Percentiles rank a stretch among this genome's conserved stretches.
Evolutionary conservation across 2,329 filamentous ascomycete species (phyloP).

Genomic region (Fusarium sarcochroum): DNA sequence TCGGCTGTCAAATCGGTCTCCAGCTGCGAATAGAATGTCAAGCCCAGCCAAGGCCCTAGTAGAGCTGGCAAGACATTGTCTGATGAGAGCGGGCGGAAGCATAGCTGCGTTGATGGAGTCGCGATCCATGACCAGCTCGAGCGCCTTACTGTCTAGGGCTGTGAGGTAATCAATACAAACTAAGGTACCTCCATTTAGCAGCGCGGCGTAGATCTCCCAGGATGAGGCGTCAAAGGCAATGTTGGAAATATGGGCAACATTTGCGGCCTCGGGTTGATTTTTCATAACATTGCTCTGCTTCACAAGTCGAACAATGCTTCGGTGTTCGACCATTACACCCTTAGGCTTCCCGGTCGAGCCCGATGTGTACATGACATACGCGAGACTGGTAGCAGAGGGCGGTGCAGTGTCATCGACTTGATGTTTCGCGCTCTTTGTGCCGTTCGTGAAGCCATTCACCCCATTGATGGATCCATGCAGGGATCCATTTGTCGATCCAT

Average conservation of each 20-base stretch:
- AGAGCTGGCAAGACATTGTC: too few relatives aligned
- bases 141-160: slow-evolving; percentile 20
- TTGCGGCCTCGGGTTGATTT: too few relatives aligned
- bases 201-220: slow-evolving; percentile 37
- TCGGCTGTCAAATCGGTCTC: slow-evolving; percentile 24
- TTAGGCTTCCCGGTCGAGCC: slow-evolving; percentile 66
- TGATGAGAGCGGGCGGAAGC: too few relatives aligned
- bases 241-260: slow-evolving; percentile 37
- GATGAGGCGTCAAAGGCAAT: slow-evolving; percentile 39
- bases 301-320: slow-evolving; percentile 25
- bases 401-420: too few relatives aligned
- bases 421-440: too few relatives aligned
- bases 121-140: too few relatives aligned
- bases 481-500: too few relatives aligned
- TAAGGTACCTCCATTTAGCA: slow-evolving; percentile 41
- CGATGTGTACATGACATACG: slow-evolving; percentile 64
- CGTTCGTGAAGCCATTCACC: too few relatives aligned
- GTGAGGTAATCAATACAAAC: slow-evolving; percentile 38
- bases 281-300: slow-evolving; percentile 15
- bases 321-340: slow-evolving; percentile 57
- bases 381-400: slow-evolving; percentile 21
- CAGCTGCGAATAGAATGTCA: too few relatives aligned
- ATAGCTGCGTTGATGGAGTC: too few relatives aligned
- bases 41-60: too few relatives aligned
- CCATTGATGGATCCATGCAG: too few relatives aligned